Base-by-base conservation (phyloP, 805 yeast genomes). In the Myxozyma monticola region DNA sequence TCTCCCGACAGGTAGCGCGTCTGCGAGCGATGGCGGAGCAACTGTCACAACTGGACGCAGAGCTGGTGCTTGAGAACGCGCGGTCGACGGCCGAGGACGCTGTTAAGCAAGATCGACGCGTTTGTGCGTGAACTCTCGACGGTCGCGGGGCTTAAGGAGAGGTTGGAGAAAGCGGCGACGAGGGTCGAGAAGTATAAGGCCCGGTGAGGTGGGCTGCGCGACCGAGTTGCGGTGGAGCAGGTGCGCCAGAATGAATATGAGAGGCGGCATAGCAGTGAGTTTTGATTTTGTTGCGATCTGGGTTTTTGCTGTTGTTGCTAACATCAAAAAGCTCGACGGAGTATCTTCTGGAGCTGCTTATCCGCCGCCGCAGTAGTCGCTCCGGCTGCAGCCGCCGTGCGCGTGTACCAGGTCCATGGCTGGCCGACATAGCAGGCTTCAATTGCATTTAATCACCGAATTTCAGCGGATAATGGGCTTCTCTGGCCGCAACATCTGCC, bases 71-170 rank as follows among this genome's bases (percentile, higher is more conserved):
- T 2, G 49, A 43, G 33, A 44, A 37, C 26, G 40, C 17, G 30
- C 43, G 49, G 3, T 18, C 42, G 20, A 9, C 20, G 31, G 24
- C 24, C 20, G 53, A 49, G 42, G 39, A 25, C 18, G 45, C 45
- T 6, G 45, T 35, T n/a, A 40, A 42, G 44, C 22, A 45, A 45
- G 17, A 45, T 50, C n/a, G 49, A 40, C 18, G 37, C 39, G 22
- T 50, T 50, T 22, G 9, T 40, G 14, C 26, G 26, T 12, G 54
- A 50, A 43, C 30, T 50, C 34, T 39, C 18, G 8, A 45, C 28
- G 3, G 43, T 50, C 9, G 44, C 29, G 17, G 30, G 20, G 26
- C 34, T 50, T n/a, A 50, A 50, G 44, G n/a, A 10, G 25, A 20
- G 54, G n/a, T 30, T 50, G 17, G 22, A 33, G 37, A 25, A 17